Conservation (phyloP, 2,329 filamentous ascomycete genomes). For the Podosphaera xanthii region DNA sequence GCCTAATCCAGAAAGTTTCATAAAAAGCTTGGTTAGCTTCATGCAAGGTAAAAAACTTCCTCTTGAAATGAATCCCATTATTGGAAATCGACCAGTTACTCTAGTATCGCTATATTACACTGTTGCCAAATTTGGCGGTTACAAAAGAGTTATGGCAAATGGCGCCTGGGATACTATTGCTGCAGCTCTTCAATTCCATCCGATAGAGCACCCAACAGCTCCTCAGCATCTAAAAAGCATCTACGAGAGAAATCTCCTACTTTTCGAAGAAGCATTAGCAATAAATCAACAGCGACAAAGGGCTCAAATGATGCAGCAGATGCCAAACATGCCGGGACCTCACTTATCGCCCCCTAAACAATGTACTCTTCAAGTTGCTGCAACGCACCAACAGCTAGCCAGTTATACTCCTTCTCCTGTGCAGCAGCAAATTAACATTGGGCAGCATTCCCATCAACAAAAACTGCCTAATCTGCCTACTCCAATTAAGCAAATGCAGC, state of each 20-base stretch:
- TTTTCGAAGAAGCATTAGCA: constrained; percentile 51
- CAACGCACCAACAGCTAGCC: constrained; percentile 31
- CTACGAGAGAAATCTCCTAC: constrained; percentile 52
- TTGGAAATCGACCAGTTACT: constrained; percentile 52
- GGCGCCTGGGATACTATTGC: constrained; percentile 58
- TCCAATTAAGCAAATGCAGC: constrained; percentile 23
- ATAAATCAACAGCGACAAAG: constrained; percentile 27
- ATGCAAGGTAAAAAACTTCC: constrained; percentile 53
- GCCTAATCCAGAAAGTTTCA: constrained; percentile 40
- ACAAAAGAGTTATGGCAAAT: constrained; percentile 42
- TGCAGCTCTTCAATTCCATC: constrained; percentile 35
- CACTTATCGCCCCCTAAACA: constrained; percentile 20
- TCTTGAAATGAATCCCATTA: constrained; percentile 49
- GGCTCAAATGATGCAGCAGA: constrained; percentile 12
- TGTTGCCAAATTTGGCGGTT: constrained; percentile 58
- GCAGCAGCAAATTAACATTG: constrained; percentile 22
- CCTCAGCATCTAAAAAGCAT: constrained; percentile 45
- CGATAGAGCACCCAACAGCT: constrained; percentile 40
- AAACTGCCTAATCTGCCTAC: constrained; percentile 17
- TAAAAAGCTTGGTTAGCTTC: constrained; percentile 55
- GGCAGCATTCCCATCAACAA: constrained; percentile 21
- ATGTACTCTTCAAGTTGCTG: constrained; percentile 20
- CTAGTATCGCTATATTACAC: constrained; percentile 56
- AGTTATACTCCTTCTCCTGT: constrained; percentile 21
- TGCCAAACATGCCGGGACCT: constrained; percentile 18